Evolutionary conservation across 192 early-diverging fungal genomes (phyloP), one percentile per base, ranked within the genome.

Genomic region (Thoreauomyces humboldtii): DNA sequence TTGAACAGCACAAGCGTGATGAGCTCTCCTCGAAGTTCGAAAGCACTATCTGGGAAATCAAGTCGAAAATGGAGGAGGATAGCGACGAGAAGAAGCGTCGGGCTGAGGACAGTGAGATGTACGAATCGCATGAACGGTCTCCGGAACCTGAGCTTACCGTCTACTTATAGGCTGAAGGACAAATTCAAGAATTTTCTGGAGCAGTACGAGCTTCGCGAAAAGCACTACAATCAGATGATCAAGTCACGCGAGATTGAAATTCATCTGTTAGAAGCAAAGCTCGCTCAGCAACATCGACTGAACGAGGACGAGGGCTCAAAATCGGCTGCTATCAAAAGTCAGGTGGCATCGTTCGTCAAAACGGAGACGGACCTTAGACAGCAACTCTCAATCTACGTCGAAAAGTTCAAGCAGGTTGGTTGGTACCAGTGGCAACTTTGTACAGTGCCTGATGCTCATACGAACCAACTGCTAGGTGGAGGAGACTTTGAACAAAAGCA

Each of bases 401-500:
- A 84, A 21, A 87, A 87, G 70, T 86, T 87, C 48, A 75, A 77
- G 58, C 73, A 76, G 65, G 74, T 73, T 54, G 63, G 53, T 17
- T 34, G 53, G 7, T 9, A 55, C 9, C 5, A n/a, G n/a, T n/a
- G n/a, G n/a, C n/a, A n/a, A n/a, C n/a, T n/a, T n/a, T 42, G 35
- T 24, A 19, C 17, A 15, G 34, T 61, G 51, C 22, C 35, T 4
- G 22, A 0, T 42, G 15, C 42, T 11, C n/a, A 19, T 28, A 7
- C 17, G 7, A 17, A 45, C 22, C 28, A 12, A n/a, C 15, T 2
- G n/a, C n/a, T 67, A 81, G 61, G 84, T 86, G 4, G 86, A 87
- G 61, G 86, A 87, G 52, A 86, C 86, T 9, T 64, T 87, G 35
- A 83, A 82, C 63, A 84, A 84, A 53, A 80, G 77, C 59, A 86